Evolutionary conservation across 805 yeast genomes (phyloP).

Genomic region (Danielia oregonensis): DNA sequence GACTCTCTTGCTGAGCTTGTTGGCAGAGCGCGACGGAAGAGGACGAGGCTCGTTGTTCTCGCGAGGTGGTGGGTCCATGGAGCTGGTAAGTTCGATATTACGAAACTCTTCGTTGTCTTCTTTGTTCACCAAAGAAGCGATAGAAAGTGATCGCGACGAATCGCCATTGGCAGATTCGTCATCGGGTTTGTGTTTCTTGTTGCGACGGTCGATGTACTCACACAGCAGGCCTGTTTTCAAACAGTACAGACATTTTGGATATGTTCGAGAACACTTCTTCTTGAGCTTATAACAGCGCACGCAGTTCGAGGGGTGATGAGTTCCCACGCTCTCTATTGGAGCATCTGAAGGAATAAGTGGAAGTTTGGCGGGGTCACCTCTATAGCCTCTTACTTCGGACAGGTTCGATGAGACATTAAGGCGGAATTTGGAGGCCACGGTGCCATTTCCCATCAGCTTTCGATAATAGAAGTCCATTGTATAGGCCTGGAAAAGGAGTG

Average conservation of each 20-base stretch:
- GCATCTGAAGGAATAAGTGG: constrained; percentile 1
- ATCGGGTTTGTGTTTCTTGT: constrained; percentile 18
- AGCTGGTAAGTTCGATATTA: constrained; percentile 12
- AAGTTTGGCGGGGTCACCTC: background rate
- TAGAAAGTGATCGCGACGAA: constrained; percentile 3
- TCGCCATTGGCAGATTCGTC: constrained; percentile 1
- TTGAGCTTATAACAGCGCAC: constrained; percentile 39
- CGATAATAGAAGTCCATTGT: constrained; percentile 35
- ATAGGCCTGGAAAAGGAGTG: background rate
- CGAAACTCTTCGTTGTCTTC: constrained; percentile 11
- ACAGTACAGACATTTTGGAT: constrained; percentile 38
- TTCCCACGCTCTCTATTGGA: constrained; percentile 10
- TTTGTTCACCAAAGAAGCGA: constrained; percentile 10
- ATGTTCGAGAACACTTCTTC: constrained; percentile 38
- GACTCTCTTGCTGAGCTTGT: background rate
- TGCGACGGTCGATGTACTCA: constrained; percentile 32
- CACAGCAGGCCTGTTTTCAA: constrained; percentile 32
- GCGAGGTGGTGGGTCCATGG: background rate
- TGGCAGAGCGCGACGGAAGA: background rate
- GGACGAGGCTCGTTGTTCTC: background rate
- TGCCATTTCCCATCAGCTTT: constrained; percentile 38
- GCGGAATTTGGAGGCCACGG: constrained; percentile 35
- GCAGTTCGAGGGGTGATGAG: constrained; percentile 37
- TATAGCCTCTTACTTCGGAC: background rate
- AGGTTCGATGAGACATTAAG: constrained; percentile 8